These are phyloP conservation scores for Metschnikowia anglica DNA, from an alignment of 805 yeast species.

Conservation along the genomic window DNA sequence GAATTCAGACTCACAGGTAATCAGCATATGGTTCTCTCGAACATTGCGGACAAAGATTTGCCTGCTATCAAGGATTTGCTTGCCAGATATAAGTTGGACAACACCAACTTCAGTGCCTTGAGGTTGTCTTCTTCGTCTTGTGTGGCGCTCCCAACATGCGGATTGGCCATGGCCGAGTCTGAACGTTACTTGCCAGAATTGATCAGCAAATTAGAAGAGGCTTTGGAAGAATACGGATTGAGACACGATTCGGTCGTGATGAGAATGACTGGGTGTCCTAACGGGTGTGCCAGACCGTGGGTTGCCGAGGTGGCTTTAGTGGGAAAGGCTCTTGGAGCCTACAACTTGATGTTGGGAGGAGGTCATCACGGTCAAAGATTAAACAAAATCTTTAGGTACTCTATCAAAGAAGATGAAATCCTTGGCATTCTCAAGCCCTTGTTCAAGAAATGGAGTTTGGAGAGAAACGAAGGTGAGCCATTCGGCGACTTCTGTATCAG, in stretches of 20 bases:
- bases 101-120: constrained; percentile 76
- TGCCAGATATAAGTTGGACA: constrained; percentile 76
- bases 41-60: constrained; percentile 68
- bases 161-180: constrained; percentile 97
- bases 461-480: constrained; percentile 87
- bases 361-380: constrained; percentile 91
- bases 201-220: constrained; percentile 77
- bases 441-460: constrained; percentile 92
- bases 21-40: constrained; percentile 82
- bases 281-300: constrained; percentile 99
- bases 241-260: constrained; percentile 92
- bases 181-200: constrained; percentile 88
- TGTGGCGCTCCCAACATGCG: constrained; percentile 98
- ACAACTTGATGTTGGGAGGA: constrained; percentile 93
- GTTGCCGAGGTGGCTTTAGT: constrained; percentile 93
- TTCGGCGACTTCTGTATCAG: constrained; percentile 93
- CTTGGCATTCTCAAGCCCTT: constrained; percentile 73
- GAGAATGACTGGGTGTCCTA: constrained; percentile 99
- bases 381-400: constrained; percentile 84
- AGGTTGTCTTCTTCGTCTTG: constrained; percentile 93
- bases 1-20: constrained; percentile 94
- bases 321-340: constrained; percentile 92
- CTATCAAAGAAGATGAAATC: constrained; percentile 88
- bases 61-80: constrained; percentile 60
- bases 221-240: constrained; percentile 86